Evolutionary conservation across 2,329 filamentous ascomycete species (phyloP).

Genomic region (Geosmithia flava): DNA sequence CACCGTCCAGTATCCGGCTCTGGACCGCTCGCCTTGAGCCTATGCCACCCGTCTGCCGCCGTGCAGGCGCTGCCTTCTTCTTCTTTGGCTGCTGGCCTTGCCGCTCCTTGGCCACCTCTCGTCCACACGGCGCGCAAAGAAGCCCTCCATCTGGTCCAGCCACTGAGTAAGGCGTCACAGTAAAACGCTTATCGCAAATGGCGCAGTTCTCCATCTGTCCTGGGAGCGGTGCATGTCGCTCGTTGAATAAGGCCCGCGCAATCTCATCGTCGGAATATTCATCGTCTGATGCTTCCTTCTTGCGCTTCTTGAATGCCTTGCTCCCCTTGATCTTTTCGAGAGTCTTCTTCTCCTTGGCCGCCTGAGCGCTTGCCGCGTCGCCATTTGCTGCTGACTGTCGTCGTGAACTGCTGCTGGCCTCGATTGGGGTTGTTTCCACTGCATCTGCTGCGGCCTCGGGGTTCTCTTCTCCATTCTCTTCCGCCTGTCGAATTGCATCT

Average conservation of each 20-base stretch:
- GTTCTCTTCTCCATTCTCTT: neutral
- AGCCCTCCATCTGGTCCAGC: constrained; percentile 72
- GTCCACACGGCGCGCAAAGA: constrained; percentile 74
- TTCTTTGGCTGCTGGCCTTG: constrained; percentile 24
- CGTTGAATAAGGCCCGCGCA: constrained; percentile 33
- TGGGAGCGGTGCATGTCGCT: constrained; percentile 44
- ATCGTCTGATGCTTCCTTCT: constrained; percentile 27
- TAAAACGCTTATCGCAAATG: constrained; percentile 76
- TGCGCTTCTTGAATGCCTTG: constrained; percentile 44
- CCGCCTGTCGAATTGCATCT: constrained; percentile 9
- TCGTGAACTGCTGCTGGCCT: neutral
- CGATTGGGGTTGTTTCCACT: constrained; percentile 4
- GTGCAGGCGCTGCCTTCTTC: constrained; percentile 19
- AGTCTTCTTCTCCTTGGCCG: constrained; percentile 37
- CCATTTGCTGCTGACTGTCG: neutral
- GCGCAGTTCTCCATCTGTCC: constrained; percentile 87
- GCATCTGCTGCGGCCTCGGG: constrained; percentile 1
- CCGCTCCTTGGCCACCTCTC: constrained; percentile 54
- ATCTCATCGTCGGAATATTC: constrained; percentile 41
- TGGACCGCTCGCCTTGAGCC: constrained; percentile 62
- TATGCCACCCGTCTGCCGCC: constrained; percentile 37
- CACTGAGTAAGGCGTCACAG: constrained; percentile 81
- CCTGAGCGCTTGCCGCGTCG: constrained; percentile 10
- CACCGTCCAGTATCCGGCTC: constrained; percentile 74
- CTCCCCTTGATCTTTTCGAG: constrained; percentile 50